Base-by-base conservation (phyloP, 495 filamentous ascomycete genomes). In the Xylaria scruposa region DNA sequence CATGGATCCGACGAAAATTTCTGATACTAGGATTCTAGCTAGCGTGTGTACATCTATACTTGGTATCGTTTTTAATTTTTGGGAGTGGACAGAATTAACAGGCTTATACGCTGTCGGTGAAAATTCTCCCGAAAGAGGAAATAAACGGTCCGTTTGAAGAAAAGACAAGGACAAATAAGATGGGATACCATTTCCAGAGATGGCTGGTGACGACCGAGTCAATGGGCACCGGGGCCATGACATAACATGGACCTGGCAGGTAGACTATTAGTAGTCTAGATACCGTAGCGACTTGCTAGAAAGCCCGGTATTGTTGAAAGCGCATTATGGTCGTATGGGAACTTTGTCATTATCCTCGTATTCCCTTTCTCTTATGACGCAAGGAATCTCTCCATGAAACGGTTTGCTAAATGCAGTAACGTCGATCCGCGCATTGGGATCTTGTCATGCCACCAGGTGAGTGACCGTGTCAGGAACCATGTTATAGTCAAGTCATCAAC, bases 101-200 rank as follows among this genome's bases (percentile, higher is more conserved):
- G 47, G 3, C 53, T 59, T 36, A 38, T 49, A 67, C 65, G 66
- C 54, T 24, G 17, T 29, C 53, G 66, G 66, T 9, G 53, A 33
- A 40, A 42, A 36, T 15, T 7, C 24, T 8, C 26, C 53, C 38
- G 17, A 68, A 60, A 68, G 65, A 47, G 53, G 53, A 47, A 46
- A 54, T 15, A 65, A 68, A 49, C 19, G 47, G 65, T 40, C 49
- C 65, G 49, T 54, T 67, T 67, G 24, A 36, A 56, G 47, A 46
- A 67, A 38, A 1, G n/a, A 31, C 15, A 49, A 12, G 26, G 4
- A 15, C n/a, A 40, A 24, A 6, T 19, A 33, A 31, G 15, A 42
- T 65, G 26, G 38, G 24, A 46, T 12, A 15, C 26, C 24, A 8
- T 33, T 26, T 53, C 44, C 24, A 53, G 17, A 53, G 17, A 53